Conservation (phyloP, 805 yeast genomes). For the Myxozyma melibiosi region DNA sequence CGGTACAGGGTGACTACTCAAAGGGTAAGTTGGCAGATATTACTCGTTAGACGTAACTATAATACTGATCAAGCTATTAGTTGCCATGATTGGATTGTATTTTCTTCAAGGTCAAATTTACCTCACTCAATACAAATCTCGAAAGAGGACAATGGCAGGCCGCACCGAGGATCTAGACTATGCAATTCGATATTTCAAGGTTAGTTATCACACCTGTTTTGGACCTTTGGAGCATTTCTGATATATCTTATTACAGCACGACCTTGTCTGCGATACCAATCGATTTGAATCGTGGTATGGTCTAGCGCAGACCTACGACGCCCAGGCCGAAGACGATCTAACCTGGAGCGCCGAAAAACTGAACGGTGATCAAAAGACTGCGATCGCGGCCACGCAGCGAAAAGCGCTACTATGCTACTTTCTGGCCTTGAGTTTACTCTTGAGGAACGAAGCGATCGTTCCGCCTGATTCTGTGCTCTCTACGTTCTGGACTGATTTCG, state of each 20-base stretch:
- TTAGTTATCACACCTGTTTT: background rate
- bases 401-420: constrained; percentile 61
- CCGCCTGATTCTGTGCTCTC: constrained; percentile 52
- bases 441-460: constrained; percentile 32
- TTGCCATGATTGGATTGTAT: constrained; percentile 56
- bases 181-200: constrained; percentile 63
- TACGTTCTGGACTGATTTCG: constrained; percentile 49
- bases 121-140: constrained; percentile 64
- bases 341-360: constrained; percentile 91
- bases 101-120: constrained; percentile 68
- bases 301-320: constrained; percentile 76
- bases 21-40: background rate
- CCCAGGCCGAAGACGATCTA: constrained; percentile 81
- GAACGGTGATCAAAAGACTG: constrained; percentile 60
- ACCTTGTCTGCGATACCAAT: constrained; percentile 64
- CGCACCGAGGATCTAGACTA: constrained; percentile 78
- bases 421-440: constrained; percentile 61
- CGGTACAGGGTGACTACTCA: constrained; percentile 24
- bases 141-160: constrained; percentile 79
- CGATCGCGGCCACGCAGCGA: constrained; percentile 66
- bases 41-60: too few species aligned
- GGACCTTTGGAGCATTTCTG: background rate
- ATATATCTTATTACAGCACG: constrained; percentile 44
- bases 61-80: background rate
- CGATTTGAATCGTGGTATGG: constrained; percentile 86